phyloP scores from a whole-genome alignment of 2,329 filamentous ascomycete genomes.

The Colletotrichum aenigma region DNA sequence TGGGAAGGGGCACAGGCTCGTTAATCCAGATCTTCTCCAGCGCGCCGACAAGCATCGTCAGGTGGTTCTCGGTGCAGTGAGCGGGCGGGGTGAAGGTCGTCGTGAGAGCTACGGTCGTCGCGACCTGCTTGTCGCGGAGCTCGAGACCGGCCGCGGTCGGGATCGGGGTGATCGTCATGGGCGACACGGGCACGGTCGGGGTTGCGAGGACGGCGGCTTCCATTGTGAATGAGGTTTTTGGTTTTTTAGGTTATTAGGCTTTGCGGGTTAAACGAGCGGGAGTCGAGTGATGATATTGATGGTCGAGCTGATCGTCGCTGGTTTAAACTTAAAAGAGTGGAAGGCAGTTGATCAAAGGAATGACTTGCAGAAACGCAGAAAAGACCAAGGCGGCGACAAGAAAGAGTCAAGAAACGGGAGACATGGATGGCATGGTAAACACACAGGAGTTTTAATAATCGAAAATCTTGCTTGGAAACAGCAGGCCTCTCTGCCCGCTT shows the following conservation, averaged over 20 bases:
- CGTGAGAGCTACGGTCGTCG: conserved; percentile 3
- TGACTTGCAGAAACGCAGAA: not conserved
- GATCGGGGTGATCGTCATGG: not conserved
- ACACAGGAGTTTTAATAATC: conserved; percentile 1
- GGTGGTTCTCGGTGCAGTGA: conserved; percentile 7
- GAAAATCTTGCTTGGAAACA: not conserved
- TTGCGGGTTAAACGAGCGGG: not conserved
- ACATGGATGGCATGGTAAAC: not conserved
- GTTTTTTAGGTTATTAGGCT: not conserved
- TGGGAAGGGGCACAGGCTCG: conserved; percentile 12
- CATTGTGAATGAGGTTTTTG: not conserved
- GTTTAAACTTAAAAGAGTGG: conserved; percentile 4
- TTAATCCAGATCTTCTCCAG: conserved; percentile 20
- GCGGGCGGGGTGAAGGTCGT: conserved; percentile 15
- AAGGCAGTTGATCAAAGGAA: conserved; percentile 6
- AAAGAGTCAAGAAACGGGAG: not conserved
- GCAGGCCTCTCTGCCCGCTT: not conserved
- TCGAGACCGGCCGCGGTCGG: not conserved
- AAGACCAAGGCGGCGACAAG: not conserved
- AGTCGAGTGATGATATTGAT: not conserved
- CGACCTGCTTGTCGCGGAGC: not conserved
- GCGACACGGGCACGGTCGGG: not conserved
- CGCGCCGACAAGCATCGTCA: conserved; percentile 18
- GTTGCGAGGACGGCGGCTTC: not conserved
- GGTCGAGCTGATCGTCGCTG: not conserved